Evolutionary conservation across 2,329 filamentous ascomycete genomes (phyloP).

Genomic region (Daldinia eschscholtzii): DNA sequence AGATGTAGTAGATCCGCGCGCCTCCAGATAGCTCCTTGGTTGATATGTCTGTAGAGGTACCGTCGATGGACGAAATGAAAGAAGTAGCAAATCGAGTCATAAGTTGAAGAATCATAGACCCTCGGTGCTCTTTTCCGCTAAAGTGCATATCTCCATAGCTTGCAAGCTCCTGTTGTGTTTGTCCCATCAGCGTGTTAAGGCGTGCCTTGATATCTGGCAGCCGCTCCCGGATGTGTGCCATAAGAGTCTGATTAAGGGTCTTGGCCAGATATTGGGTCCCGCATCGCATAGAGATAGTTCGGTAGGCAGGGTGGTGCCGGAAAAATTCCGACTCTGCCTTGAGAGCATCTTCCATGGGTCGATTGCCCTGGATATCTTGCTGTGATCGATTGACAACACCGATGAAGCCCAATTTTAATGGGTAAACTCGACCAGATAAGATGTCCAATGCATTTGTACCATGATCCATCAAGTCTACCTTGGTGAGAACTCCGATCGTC

Average conservation of each 20-base stretch:
- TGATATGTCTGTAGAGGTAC: slow-evolving; percentile 97
- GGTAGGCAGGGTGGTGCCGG: slow-evolving; percentile 94
- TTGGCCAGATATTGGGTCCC: slow-evolving; percentile 95
- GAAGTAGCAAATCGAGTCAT: slow-evolving; percentile 99
- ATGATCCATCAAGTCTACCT: slow-evolving; percentile 98
- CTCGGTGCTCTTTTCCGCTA: slow-evolving; percentile 95
- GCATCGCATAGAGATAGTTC: slow-evolving; percentile 93
- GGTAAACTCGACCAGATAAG: slow-evolving; percentile 95
- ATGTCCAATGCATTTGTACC: slow-evolving; percentile 98
- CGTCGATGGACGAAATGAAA: slow-evolving; percentile 98
- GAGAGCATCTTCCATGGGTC: slow-evolving; percentile 92
- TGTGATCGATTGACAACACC: slow-evolving; percentile 98
- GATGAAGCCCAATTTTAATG: slow-evolving; percentile 96
- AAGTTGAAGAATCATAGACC: slow-evolving; percentile 92
- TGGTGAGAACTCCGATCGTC: slow-evolving; percentile 97
- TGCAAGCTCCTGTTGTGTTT: slow-evolving; percentile 97
- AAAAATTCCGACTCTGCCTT: slow-evolving; percentile 95
- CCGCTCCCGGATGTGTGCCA: slow-evolving; percentile 95
- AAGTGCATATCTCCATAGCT: slow-evolving; percentile 99
- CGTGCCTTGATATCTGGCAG: slow-evolving; percentile 98
- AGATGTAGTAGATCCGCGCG: slow-evolving; percentile 97
- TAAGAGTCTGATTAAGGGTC: slow-evolving; percentile 93
- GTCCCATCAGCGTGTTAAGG: slow-evolving; percentile 98
- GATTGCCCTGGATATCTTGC: slow-evolving; percentile 96
- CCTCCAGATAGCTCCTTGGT: slow-evolving; percentile 97